Base-by-base conservation (phyloP, 1,284 basidiomycete genomes). In the Ganoderma multipileum region DNA sequence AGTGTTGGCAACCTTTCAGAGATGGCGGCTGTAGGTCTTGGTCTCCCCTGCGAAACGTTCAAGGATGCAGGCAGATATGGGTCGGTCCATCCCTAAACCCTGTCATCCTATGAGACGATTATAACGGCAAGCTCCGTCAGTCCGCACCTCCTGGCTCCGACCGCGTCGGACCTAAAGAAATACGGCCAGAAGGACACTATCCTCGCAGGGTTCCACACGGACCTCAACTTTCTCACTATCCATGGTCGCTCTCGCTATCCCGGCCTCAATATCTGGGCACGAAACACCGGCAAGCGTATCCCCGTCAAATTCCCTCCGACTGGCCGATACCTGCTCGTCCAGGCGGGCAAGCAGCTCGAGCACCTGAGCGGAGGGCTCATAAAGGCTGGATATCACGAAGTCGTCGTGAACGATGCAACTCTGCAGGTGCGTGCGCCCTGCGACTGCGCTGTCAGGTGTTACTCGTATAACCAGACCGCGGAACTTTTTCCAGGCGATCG, bases 301-400 rank as follows among this genome's bases (percentile, higher is more conserved):
- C 83, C 91, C 2, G 95, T 96, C 36, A 88, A 85, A 75, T 95
- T 97, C 64, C 95, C 91, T 0, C 82, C 89, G 0, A 88, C 86
- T 33, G 92, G 91, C 8, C 86, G 88, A 62, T 91, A 90, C 74
- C 84, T 94, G 42, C 86, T 94, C 18, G 90, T 97, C 0, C 95
- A 98, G 80, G 95, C 95, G 2, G 96, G 95, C 55, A 97, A 95
- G 79, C 95, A 97, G 77, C 86, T 97, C 9, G 95, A 97, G 78
- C 94, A 96, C 81, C 82, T 96, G 64, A 93, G 89, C 23, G 95
- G 93, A 7, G 95, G 95, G 0, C 81, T 96, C 23, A 89, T 98
- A 77, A 94, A 94, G 76, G 95, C 95, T n/a, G 95, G 95, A 3
- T 96, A 88, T 79, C 95, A 97, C 74, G 95, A 97, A 76, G 96